phyloP scores from a whole-genome alignment of 768 basidiomycete species.

The Suillus paluster region DNA sequence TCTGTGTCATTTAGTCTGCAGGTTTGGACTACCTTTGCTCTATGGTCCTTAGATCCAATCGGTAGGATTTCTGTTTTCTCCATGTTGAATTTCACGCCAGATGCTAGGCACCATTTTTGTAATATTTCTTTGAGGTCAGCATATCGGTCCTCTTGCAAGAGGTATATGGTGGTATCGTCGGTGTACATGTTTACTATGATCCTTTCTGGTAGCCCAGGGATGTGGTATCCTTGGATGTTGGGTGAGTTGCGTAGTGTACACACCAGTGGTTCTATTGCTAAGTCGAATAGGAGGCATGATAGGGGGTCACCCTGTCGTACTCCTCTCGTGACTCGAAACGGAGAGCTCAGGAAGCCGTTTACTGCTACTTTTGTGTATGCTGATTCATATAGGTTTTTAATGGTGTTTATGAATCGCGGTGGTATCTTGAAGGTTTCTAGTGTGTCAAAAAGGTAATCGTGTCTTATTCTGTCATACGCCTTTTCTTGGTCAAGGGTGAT shows the following conservation, averaged over 20 bases:
- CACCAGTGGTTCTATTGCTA: conserved; percentile 37
- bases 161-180: conserved; percentile 21
- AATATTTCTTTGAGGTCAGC: conserved; percentile 12
- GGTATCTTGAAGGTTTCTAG: conserved; percentile 32
- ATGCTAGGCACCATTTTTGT: conserved; percentile 15
- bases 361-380: conserved; percentile 37
- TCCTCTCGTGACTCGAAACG: conserved; percentile 20
- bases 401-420: conserved; percentile 28
- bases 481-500: conserved; percentile 44
- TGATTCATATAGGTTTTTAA: conserved; percentile 28
- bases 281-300: conserved; percentile 36
- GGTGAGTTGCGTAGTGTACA: conserved; percentile 31
- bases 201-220: background rate
- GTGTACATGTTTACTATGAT: background rate
- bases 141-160: conserved; percentile 9
- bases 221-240: too few species aligned
- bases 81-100: conserved; percentile 24
- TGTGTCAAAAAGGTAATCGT: conserved; percentile 40
- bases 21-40: background rate
- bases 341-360: conserved; percentile 32
- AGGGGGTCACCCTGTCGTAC: conserved; percentile 42
- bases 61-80: conserved; percentile 28
- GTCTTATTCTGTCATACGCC: conserved; percentile 42
- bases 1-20: accelerated
- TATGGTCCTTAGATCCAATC: background rate